Percentiles rank a stretch among this genome's conserved stretches.
These are phyloP conservation scores for Talaromyces adpressus DNA, from an alignment of 495 filamentous ascomycete species.

Conservation along the genomic window DNA sequence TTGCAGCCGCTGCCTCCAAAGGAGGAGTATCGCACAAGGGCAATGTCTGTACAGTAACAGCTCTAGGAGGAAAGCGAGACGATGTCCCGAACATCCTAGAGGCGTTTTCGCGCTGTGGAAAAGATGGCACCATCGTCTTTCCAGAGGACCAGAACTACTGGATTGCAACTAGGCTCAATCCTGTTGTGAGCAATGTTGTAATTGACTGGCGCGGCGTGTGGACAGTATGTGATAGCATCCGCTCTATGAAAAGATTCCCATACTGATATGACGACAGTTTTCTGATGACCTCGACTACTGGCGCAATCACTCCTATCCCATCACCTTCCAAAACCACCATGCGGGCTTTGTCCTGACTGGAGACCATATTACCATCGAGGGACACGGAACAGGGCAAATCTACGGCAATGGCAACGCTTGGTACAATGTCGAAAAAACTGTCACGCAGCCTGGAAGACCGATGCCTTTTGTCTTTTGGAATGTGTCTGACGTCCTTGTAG, in stretches of 20 bases:
- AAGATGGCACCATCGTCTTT: slow-evolving; percentile 46
- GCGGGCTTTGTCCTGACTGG: slow-evolving; percentile 48
- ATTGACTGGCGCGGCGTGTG: slow-evolving; percentile 43
- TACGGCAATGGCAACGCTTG: slow-evolving; percentile 30
- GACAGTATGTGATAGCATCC: slow-evolving; percentile 24
- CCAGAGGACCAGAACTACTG: slow-evolving; percentile 42
- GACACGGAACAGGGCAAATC: slow-evolving; percentile 48
- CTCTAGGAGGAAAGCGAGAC: slow-evolving; percentile 24
- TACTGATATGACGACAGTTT: slow-evolving; percentile 20
- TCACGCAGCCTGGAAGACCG: slow-evolving; percentile 42
- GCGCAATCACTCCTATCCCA: slow-evolving; percentile 46
- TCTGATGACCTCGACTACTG: slow-evolving; percentile 48
- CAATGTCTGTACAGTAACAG: slow-evolving; percentile 22
- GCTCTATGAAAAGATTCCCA: background rate
- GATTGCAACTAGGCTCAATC: slow-evolving; percentile 43
- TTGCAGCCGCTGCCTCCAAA: background rate
- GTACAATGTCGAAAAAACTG: slow-evolving; percentile 23
- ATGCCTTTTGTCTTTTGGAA: slow-evolving; percentile 61
- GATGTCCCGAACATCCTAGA: slow-evolving; percentile 44
- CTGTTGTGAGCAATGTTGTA: slow-evolving; percentile 34
- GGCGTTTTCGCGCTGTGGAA: slow-evolving; percentile 42
- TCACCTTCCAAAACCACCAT: slow-evolving; percentile 50
- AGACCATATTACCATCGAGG: slow-evolving; percentile 45
- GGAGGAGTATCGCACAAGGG: background rate
- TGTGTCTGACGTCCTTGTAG: slow-evolving; percentile 43